Base-by-base conservation (phyloP, 495 filamentous ascomycete genomes). In the Aspergillus taichungensis region DNA sequence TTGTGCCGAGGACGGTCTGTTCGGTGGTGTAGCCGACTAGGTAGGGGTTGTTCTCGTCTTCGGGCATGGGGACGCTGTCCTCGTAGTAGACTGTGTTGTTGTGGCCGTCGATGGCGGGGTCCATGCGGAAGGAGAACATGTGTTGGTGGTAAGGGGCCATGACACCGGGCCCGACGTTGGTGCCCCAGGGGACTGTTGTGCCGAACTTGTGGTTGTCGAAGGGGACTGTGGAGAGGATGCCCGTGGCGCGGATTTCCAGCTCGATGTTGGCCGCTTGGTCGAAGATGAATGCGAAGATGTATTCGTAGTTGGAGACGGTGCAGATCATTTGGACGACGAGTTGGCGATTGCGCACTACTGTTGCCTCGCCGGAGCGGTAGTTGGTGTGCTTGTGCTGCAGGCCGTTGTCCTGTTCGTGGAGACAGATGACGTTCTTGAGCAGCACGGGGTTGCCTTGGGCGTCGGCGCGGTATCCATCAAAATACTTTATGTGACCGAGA, bases 221-320 rank as follows among this genome's bases (percentile, higher is more conserved):
- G 0, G 88, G 85, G 28, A 88, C 77, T 0, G 90, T 94, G 30
- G 80, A 86, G 8, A 96, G 73, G 46, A 96, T 88, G 3, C 90
- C 90, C 0, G 90, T 95, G 8, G 88, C 88, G 3, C 84, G 77
- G n/a, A 88, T 83, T 60, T 95, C 89, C 47, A 92, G 83, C 29
- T 78, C 70, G 43, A 94, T 56, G 50, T 89, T 87, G 3, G 83
- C 90, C 0, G 88, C 86, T 55, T 88, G 87, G 61, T 88, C 86
- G 66, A 96, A 85, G 49, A 85, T 78, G 64, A 84, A 94, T 1
- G 84, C 80, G 42, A 96, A 74, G 49, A 94, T 83, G 50, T 91
- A 91, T 59, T 90, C 86, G 67, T 88, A 91, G 65, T 91, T 91
- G 29, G 79, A 76, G 11, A 88, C 78, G 0, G 86, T 90, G 55